phyloP scores from a whole-genome alignment of 805 yeast species.

The Candida vaughaniae region DNA sequence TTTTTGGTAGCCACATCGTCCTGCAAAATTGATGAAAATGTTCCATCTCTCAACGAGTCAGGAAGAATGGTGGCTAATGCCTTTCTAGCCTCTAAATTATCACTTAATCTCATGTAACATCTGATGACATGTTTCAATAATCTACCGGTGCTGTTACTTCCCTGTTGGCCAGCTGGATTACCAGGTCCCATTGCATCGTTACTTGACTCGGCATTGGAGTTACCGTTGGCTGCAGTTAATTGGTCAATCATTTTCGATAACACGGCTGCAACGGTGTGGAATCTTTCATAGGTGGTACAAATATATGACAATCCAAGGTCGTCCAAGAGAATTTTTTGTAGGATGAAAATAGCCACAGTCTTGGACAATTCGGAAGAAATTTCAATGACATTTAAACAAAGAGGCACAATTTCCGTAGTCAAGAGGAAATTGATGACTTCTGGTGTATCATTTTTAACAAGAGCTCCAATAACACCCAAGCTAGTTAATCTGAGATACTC shows the following conservation, averaged over 20 bases:
- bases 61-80: slow-evolving; percentile 83
- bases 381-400: slow-evolving; percentile 93
- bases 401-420: slow-evolving; percentile 95
- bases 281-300: slow-evolving; percentile 93
- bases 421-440: slow-evolving; percentile 89
- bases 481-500: slow-evolving; percentile 92
- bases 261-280: slow-evolving; percentile 90
- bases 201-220: slow-evolving; percentile 49
- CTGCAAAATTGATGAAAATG: slow-evolving; percentile 72
- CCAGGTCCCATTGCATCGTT: slow-evolving; percentile 34
- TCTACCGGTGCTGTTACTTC: slow-evolving; percentile 61
- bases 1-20: slow-evolving; percentile 89
- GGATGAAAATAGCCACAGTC: slow-evolving; percentile 94
- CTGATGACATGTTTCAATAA: slow-evolving; percentile 89
- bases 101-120: slow-evolving; percentile 87
- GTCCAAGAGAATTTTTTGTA: slow-evolving; percentile 88
- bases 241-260: slow-evolving; percentile 87
- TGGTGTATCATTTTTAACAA: slow-evolving; percentile 93
- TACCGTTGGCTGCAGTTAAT: slow-evolving; percentile 31
- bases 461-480: slow-evolving; percentile 94
- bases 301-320: slow-evolving; percentile 89
- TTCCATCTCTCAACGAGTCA: slow-evolving; percentile 81
- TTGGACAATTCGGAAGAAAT: slow-evolving; percentile 89
- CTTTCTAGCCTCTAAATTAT: slow-evolving; percentile 85
- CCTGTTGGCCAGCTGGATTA: slow-evolving; percentile 2